Evolutionary conservation across 1,139 yeast genomes (phyloP).

Genomic region (Geotrichum fermentans): DNA sequence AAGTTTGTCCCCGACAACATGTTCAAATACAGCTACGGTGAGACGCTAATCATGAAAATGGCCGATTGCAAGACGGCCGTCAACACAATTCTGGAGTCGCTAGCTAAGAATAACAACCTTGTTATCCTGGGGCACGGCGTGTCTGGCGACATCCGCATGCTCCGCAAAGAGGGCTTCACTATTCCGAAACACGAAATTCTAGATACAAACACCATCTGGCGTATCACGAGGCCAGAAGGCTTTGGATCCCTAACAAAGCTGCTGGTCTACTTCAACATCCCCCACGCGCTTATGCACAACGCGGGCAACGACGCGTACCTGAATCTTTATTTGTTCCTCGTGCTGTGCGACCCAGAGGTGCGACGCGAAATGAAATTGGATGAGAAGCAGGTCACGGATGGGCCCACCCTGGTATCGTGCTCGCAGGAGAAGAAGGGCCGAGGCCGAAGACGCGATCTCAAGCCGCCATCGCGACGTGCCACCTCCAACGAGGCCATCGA

Average conservation of each 20-base stretch:
- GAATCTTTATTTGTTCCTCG: conserved; percentile 52
- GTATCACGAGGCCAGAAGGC: conserved; percentile 32
- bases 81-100: conserved; percentile 16
- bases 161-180: conserved; percentile 45
- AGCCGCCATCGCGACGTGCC: conserved; percentile 1
- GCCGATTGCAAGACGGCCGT: conserved; percentile 23
- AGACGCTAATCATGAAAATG: conserved; percentile 22
- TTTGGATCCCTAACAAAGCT: conserved; percentile 50
- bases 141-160: conserved; percentile 56
- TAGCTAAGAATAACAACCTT: conserved; percentile 26
- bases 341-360: conserved; percentile 51
- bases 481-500: conserved; percentile 6
- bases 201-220: conserved; percentile 56
- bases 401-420: neutral
- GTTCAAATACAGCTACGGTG: conserved; percentile 52
- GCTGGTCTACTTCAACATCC: conserved; percentile 49
- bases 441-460: neutral
- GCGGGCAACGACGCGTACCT: conserved; percentile 80
- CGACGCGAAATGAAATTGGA: conserved; percentile 39
- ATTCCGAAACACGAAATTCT: conserved; percentile 42
- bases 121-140: conserved; percentile 67
- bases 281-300: conserved; percentile 64
- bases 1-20: conserved; percentile 60
- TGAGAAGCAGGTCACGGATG: conserved; percentile 11
- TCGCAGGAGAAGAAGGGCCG: conserved; percentile 6